phyloP scores from a whole-genome alignment of 371 early-diverging fungal genomes.

The Mucor irregularis region DNA sequence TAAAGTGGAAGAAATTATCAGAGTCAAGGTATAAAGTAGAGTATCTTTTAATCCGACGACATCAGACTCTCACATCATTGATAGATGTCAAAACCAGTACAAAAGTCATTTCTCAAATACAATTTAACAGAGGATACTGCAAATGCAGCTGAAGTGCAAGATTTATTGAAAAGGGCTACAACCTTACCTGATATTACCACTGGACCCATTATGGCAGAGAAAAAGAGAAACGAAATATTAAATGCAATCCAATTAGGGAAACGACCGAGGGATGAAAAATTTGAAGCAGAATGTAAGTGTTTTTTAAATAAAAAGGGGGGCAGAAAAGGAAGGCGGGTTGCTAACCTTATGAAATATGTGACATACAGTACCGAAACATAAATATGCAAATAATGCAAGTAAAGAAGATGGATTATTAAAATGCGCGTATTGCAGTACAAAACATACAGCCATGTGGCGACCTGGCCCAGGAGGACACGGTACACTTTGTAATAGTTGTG shows the following conservation, averaged over 20 bases:
- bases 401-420: constrained; percentile 40
- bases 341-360: not conserved
- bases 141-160: constrained; percentile 20
- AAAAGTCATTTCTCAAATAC: constrained; percentile 20
- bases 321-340: not conserved
- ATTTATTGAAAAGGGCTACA: constrained; percentile 26
- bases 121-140: constrained; percentile 16
- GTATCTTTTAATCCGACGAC: no score
- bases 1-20: constrained; percentile 24
- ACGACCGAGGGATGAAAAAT: constrained; percentile 30
- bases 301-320: not conserved
- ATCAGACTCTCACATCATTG: no score
- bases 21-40: constrained; percentile 30
- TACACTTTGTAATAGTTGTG: constrained; percentile 51
- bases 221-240: constrained; percentile 43
- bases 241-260: constrained; percentile 44
- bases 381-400: constrained; percentile 9
- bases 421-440: constrained; percentile 47
- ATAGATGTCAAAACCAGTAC: constrained; percentile 22
- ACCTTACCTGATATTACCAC: constrained; percentile 37
- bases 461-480: constrained; percentile 44
- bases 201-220: constrained; percentile 46
- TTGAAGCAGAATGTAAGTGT: constrained; percentile 33
- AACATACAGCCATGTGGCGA: constrained; percentile 47
- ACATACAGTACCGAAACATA: constrained; percentile 11